These are phyloP conservation scores for Henckelia pumila DNA, from an alignment of 257 asterid species.

Conservation along the genomic window DNA sequence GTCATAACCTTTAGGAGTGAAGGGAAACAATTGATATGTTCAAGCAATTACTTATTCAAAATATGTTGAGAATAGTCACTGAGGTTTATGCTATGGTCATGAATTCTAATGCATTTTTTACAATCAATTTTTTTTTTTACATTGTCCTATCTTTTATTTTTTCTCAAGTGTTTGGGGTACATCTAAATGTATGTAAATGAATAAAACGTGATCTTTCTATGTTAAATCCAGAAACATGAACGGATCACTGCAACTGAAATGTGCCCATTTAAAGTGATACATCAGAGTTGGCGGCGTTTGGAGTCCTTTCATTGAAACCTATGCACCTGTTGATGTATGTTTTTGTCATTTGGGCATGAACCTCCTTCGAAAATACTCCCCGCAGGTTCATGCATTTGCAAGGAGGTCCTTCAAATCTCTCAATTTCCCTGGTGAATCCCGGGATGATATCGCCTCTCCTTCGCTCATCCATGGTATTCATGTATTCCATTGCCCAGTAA, in stretches of 20 bases:
- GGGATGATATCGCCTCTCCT: constrained; percentile 41
- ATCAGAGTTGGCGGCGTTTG: not conserved
- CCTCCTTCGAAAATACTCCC: constrained; percentile 42
- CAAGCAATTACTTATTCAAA: not conserved
- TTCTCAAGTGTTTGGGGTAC: no score
- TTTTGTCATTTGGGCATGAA: constrained; percentile 43
- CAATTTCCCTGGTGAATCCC: constrained; percentile 43
- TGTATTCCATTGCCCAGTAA: constrained; percentile 88
- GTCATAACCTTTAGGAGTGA: not conserved
- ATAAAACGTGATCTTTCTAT: not conserved
- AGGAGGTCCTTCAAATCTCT: constrained; percentile 50
- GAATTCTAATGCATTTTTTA: no score
- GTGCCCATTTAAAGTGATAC: not conserved
- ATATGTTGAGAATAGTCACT: no score
- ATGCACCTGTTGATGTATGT: not conserved
- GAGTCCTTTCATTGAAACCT: not conserved
- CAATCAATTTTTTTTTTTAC: no score
- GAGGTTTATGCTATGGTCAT: no score
- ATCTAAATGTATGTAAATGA: no score
- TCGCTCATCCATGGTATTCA: constrained; percentile 81
- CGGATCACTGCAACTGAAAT: not conserved
- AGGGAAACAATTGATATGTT: not conserved
- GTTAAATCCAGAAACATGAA: not conserved
- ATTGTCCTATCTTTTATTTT: no score
- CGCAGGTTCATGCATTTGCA: constrained; percentile 37